Percentiles rank a stretch among this genome's conserved stretches.
phyloP scores from a whole-genome alignment of 176 grass and related monocot species.

The Oryza officinalis region DNA sequence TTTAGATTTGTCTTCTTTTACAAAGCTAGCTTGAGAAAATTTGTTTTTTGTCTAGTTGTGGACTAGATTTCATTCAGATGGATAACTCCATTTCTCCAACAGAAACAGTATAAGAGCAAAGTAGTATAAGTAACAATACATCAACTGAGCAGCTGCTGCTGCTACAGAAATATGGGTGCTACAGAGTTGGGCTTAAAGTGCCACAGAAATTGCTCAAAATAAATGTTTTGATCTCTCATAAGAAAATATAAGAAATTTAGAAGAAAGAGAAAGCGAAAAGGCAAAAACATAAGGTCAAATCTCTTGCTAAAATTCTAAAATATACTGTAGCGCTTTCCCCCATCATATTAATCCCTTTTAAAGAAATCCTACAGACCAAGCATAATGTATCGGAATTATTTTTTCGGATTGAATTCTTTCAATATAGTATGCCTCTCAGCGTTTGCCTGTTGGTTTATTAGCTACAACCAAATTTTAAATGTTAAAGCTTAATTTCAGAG shows the following conservation, averaged over 20 bases:
- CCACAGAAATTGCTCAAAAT: neutral
- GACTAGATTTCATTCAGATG: neutral
- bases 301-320: too few species aligned
- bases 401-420: too few species aligned
- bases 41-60: slow-evolving; percentile 17
- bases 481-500: too few species aligned
- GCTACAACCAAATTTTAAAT: too few species aligned
- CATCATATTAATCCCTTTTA: too few species aligned
- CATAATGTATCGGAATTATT: too few species aligned
- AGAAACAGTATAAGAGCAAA: neutral
- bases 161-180: neutral
- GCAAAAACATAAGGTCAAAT: too few species aligned
- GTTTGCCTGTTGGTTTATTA: too few species aligned
- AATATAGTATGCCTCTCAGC: too few species aligned
- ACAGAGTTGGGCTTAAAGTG: neutral
- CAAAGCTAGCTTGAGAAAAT: neutral
- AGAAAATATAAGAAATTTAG: neutral
- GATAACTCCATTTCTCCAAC: neutral
- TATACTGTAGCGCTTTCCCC: too few species aligned
- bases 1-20: neutral
- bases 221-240: neutral
- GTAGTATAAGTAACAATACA: neutral
- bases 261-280: neutral
- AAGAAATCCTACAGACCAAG: too few species aligned
- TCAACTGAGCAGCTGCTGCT: neutral